Percentiles rank a stretch among this genome's conserved stretches.
Evolutionary conservation across 2,329 filamentous ascomycete species (phyloP).

Genomic region (Clarireedia paspali): DNA sequence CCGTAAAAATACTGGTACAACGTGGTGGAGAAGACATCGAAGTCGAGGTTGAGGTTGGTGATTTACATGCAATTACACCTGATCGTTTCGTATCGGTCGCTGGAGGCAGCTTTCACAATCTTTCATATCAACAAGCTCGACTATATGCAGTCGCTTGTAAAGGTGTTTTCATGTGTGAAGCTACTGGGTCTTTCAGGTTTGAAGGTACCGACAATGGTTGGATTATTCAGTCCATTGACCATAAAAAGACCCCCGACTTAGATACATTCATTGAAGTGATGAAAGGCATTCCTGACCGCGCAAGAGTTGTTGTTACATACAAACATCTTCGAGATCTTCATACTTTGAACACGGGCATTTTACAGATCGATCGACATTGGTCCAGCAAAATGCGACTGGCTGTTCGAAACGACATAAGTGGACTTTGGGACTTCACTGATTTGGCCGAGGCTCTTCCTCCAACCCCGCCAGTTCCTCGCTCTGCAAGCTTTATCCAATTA

Average conservation of each 20-base stretch:
- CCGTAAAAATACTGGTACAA: slow-evolving; percentile 76
- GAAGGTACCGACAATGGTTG: slow-evolving; percentile 87
- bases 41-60: slow-evolving; percentile 71
- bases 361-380: slow-evolving; percentile 94
- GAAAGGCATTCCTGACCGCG: slow-evolving; percentile 72
- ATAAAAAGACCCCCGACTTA: slow-evolving; percentile 82
- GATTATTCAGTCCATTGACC: slow-evolving; percentile 87
- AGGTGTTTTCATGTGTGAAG: slow-evolving; percentile 92
- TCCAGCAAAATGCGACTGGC: slow-evolving; percentile 89
- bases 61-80: slow-evolving; percentile 90
- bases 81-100: slow-evolving; percentile 93
- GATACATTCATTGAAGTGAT: slow-evolving; percentile 87
- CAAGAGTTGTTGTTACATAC: slow-evolving; percentile 88
- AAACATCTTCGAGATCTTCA: slow-evolving; percentile 93
- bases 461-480: slow-evolving; percentile 60
- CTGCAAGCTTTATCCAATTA: slow-evolving; percentile 86
- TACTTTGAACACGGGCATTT: slow-evolving; percentile 85
- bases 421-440: slow-evolving; percentile 90
- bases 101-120: slow-evolving; percentile 87
- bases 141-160: slow-evolving; percentile 87
- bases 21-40: slow-evolving; percentile 82
- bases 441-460: slow-evolving; percentile 75
- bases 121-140: slow-evolving; percentile 97
- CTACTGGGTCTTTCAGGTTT: slow-evolving; percentile 88
- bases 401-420: slow-evolving; percentile 79